Evolutionary conservation across 495 filamentous ascomycete species (phyloP).

Genomic region (Lasiosphaeria ovina): DNA sequence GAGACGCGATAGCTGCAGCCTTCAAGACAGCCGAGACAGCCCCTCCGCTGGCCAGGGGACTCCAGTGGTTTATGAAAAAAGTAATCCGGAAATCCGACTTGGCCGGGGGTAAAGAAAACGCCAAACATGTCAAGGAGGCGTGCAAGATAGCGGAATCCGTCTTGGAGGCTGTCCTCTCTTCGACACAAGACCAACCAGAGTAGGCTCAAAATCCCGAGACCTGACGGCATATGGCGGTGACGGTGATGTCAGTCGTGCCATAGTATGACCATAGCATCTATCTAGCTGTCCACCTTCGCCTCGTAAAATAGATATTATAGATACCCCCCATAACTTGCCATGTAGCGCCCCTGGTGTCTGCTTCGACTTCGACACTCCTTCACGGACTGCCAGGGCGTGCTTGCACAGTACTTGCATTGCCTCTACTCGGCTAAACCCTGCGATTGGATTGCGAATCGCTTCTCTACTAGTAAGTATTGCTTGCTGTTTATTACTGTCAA

Average conservation of each 20-base stretch:
- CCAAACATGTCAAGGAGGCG: constrained; percentile 64
- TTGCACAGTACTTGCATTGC: too few relatives aligned
- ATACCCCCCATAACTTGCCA: background rate
- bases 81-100: constrained; percentile 73
- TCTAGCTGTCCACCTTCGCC: background rate
- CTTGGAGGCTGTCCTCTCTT: constrained; percentile 49
- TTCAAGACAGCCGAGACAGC: constrained; percentile 60
- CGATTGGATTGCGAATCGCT: too few relatives aligned
- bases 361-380: too few relatives aligned
- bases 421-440: too few relatives aligned
- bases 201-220: background rate
- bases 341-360: too few relatives aligned
- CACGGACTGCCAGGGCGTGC: too few relatives aligned
- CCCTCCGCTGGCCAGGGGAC: constrained; percentile 62
- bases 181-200: constrained; percentile 20
- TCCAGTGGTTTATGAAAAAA: constrained; percentile 78
- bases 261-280: background rate
- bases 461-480: too few relatives aligned
- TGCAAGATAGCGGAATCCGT: constrained; percentile 63
- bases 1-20: constrained; percentile 57
- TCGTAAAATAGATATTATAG: background rate
- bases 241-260: background rate
- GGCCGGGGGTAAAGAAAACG: constrained; percentile 57
- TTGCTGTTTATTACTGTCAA: too few relatives aligned
- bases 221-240: background rate